Evolutionary conservation across 2,329 filamentous ascomycete genomes (phyloP), one percentile per base, ranked within the genome.

Genomic region (Fusarium mexicanum): DNA sequence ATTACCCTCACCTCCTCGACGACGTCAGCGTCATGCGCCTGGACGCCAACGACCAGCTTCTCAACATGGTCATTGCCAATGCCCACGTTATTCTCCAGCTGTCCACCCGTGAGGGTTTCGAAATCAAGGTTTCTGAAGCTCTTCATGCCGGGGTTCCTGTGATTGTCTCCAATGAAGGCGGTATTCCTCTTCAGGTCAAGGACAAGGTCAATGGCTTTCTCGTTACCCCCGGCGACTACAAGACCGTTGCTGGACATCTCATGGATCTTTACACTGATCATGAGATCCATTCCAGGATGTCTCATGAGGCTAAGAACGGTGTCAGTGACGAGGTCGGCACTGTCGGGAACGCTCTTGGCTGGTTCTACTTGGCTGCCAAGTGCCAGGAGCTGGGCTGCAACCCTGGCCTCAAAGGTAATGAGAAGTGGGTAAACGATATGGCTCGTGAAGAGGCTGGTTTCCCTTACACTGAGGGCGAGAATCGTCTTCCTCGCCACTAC

Each of bases 81-180:
- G 91, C 93, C 2, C 89, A 91, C 64, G 89, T 95, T 13, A 92
- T 92, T 2, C 87, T 96, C 13, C 94, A 96, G 81, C 89, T 96
- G 11, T 95, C 93, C 6, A 95, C 92, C 0, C 89, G 93, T 41
- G 94, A 96, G 80, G 93, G 94, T 1, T 96, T 96, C 76, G 94
- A 96, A 82, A 92, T 96, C 76, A 96, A 96, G 82, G 93, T 96
- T 10, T 94, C 92, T 0, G 94, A 96, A 82, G 93, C 93, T 3
- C 86, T 96, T 29, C 93, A 95, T 79, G 94, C 94, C 50, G 93
- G 93, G 20, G 90, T 92, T 6, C 94, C 94, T 3, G 88, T 95
- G 77, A 94, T 96, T 71, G 93, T 92, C 7, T 94, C 92, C 3
- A 86, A 87, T 26, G 91, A 91, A 3, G 94, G 94, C n/a, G 94